phyloP scores from a whole-genome alignment of 805 yeast species.

The Candida germanica region DNA sequence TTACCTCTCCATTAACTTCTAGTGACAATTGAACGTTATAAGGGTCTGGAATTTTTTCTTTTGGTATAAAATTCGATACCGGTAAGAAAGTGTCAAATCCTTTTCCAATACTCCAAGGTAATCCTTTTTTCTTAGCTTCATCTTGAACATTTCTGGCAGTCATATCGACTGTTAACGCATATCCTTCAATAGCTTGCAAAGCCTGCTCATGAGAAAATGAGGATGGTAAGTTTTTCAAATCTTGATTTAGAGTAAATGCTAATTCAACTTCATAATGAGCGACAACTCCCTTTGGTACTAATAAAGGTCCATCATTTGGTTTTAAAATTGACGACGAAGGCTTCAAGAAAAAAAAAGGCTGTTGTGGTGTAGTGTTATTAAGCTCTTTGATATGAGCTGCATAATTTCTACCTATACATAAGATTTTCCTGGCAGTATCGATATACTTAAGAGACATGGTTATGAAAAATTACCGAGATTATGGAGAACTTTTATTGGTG shows the following conservation, averaged over 20 bases:
- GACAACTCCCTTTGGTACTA: slow-evolving; percentile 74
- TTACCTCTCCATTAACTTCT: slow-evolving; percentile 64
- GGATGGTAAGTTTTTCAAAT: slow-evolving; percentile 59
- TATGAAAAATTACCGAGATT: not conserved
- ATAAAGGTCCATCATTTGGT: slow-evolving; percentile 65
- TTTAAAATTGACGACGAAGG: slow-evolving; percentile 75
- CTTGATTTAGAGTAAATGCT: slow-evolving; percentile 70
- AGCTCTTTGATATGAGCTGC: slow-evolving; percentile 94
- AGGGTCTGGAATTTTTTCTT: slow-evolving; percentile 64
- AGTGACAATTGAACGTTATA: slow-evolving; percentile 63
- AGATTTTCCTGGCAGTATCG: slow-evolving; percentile 67
- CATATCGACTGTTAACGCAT: slow-evolving; percentile 86
- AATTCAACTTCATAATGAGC: slow-evolving; percentile 96
- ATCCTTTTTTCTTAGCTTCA: slow-evolving; percentile 87
- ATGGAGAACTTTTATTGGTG: not conserved
- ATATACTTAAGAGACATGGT: slow-evolving; percentile 52
- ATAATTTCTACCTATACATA: slow-evolving; percentile 95
- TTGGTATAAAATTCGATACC: slow-evolving; percentile 69
- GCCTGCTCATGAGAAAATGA: slow-evolving; percentile 65
- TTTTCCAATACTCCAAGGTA: slow-evolving; percentile 96
- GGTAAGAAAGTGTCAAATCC: slow-evolving; percentile 97
- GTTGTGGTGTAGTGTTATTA: slow-evolving; percentile 73
- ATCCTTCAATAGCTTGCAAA: slow-evolving; percentile 75
- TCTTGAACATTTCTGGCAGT: slow-evolving; percentile 96
- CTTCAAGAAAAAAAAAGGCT: slow-evolving; percentile 90